Base-by-base conservation (phyloP, 2,329 filamentous ascomycete genomes). In the Colletotrichum siamense region DNA sequence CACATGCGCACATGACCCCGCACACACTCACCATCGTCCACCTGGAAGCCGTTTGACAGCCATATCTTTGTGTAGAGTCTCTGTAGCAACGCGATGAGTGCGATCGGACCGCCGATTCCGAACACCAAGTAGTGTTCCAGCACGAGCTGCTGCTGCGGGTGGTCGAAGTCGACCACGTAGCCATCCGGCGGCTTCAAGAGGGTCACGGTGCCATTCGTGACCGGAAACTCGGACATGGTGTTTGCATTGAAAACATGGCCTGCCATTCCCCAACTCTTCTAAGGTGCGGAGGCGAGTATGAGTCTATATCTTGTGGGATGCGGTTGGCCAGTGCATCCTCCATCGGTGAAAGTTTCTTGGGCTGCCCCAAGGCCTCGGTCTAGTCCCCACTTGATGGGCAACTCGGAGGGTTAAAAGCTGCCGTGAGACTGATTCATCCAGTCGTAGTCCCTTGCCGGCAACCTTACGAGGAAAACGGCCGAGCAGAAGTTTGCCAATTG, bases 51-150 rank as follows among this genome's bases (percentile, higher is more conserved):
- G 15, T 76, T 79, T 4, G 78, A 73, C 10, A 81, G 62, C 30
- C 70, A 82, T 0, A 82, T 59, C 69, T 83, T 84, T 5, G 82
- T 83, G 65, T 81, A 81, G 3, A 79, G 71, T 13, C 80, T 68
- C 55, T 81, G 80, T 7, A 62, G 4, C 18, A 81, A 12, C 13
- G 77, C 67, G 3, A 80, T 39, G 1, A 77, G 61, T 2, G 80
- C 78, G 7, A 81, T 71, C 1, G 67, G 52, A 3, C 76, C 76
- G 12, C 77, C 69, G 22, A 80, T 65, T 24, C 76, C 79, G 30
- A 78, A 79, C 8, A 81, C 44, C 13, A 78, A 18, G 59, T 81
- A 81, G 68, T 80, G 78, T 57, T 79, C 78, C 12, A 77, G 22
- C 22, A 78, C 77, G 15, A 77, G 70, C 16, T 73, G 78, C n/a